Conservation (phyloP, 1,284 basidiomycete genomes). For the Trichosporon coremiiforme region DNA sequence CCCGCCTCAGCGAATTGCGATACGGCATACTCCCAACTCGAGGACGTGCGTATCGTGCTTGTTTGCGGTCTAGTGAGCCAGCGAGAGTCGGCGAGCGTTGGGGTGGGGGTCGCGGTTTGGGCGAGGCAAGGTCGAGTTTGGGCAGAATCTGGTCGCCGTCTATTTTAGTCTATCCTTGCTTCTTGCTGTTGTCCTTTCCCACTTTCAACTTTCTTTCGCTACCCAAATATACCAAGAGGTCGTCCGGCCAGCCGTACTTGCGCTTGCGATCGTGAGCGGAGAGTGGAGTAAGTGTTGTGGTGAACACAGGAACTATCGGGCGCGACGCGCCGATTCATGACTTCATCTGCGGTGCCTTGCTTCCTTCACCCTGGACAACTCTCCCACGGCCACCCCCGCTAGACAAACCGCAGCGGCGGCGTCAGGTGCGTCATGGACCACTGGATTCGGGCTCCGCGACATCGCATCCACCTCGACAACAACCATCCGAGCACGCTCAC, state of each 20-base stretch:
- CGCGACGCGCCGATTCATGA: neutral
- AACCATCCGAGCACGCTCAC: slow-evolving; percentile 23
- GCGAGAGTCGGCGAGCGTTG: slow-evolving; percentile 5
- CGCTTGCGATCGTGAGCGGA: neutral
- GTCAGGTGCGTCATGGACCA: slow-evolving; percentile 11
- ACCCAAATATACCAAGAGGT: neutral
- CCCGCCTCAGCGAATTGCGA: slow-evolving; percentile 9
- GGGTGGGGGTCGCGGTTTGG: neutral
- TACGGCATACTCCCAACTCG: neutral
- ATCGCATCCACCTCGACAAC: slow-evolving; percentile 21
- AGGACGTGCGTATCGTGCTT: neutral
- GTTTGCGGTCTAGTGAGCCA: neutral
- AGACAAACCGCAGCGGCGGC: neutral
- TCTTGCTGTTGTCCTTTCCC: neutral
- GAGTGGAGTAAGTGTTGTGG: neutral
- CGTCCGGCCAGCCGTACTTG: neutral
- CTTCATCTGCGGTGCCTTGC: neutral
- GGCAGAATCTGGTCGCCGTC: neutral
- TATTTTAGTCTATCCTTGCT: neutral
- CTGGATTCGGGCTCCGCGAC: neutral
- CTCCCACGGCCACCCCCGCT: slow-evolving; percentile 30
- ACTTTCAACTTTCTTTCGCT: neutral
- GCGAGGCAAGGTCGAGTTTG: neutral
- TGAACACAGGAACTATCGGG: neutral
- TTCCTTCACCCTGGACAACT: slow-evolving; percentile 8